phyloP scores from a whole-genome alignment of 2,329 filamentous ascomycete species.

The Botryosphaeria dothidea region DNA sequence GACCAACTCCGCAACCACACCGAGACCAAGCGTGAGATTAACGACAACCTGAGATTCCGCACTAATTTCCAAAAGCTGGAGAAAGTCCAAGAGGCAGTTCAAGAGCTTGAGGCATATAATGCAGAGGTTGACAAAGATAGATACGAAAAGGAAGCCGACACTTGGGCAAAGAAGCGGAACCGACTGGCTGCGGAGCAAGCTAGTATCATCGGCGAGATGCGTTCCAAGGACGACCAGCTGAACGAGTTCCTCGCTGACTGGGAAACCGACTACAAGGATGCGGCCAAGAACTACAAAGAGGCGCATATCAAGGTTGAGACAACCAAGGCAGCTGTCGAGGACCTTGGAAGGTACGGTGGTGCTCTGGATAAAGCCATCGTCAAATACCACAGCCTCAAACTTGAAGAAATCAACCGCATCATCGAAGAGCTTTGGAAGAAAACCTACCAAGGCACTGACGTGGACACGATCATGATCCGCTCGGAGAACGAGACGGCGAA shows the following conservation, averaged over 20 bases:
- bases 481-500: conserved; percentile 80
- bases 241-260: conserved; percentile 73
- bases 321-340: conserved; percentile 89
- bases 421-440: conserved; percentile 95
- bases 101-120: conserved; percentile 73
- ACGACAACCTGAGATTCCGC: conserved; percentile 85
- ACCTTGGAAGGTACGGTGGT: conserved; percentile 76
- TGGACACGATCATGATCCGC: conserved; percentile 93
- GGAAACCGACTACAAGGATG: conserved; percentile 83
- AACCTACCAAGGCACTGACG: conserved; percentile 95
- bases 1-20: conserved; percentile 77
- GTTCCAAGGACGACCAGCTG: conserved; percentile 81
- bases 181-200: conserved; percentile 71
- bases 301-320: conserved; percentile 87
- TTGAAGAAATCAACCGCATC: conserved; percentile 97
- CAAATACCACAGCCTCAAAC: conserved; percentile 94
- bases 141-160: conserved; percentile 68
- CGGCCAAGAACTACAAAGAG: conserved; percentile 78
- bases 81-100: conserved; percentile 68
- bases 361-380: conserved; percentile 96
- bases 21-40: conserved; percentile 81
- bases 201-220: conserved; percentile 74
- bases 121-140: conserved; percentile 79
- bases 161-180: conserved; percentile 68
- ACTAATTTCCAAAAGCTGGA: conserved; percentile 71